A percentile compares a stretch with the other conserved stretches of the same genome.
phyloP scores from a whole-genome alignment of 2,329 filamentous ascomycete genomes.

The Colletotrichum sp. region DNA sequence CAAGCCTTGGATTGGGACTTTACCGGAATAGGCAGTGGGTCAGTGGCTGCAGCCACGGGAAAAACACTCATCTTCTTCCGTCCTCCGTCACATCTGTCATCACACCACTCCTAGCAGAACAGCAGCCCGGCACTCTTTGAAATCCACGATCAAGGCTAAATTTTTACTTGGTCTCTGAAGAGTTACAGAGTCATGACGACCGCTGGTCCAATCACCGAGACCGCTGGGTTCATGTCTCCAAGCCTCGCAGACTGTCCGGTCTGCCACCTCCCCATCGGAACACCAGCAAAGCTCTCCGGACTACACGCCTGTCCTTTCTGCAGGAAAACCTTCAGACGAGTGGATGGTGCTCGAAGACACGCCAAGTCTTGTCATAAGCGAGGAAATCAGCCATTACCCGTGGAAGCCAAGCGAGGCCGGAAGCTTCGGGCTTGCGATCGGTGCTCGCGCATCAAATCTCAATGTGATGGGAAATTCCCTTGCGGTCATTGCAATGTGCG shows the following conservation, averaged over 20 bases:
- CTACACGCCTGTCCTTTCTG: background rate
- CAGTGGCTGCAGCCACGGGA: background rate
- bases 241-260: background rate
- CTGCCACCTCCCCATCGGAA: background rate
- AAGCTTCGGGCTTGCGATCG: background rate
- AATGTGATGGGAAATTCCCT: background rate
- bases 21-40: background rate
- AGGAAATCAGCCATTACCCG: background rate
- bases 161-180: background rate
- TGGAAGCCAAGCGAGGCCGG: rapidly evolving
- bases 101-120: background rate
- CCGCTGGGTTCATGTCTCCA: background rate
- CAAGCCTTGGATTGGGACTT: background rate
- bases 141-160: rapidly evolving
- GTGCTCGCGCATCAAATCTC: background rate
- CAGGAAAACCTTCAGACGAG: background rate
- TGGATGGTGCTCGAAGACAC: background rate
- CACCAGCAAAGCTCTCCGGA: background rate
- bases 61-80: background rate
- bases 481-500: background rate
- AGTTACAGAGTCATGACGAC: background rate
- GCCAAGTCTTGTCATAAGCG: background rate
- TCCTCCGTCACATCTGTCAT: background rate
- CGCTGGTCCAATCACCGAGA: background rate
- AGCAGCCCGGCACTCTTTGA: background rate